A percentile compares a stretch with the other conserved stretches of the same genome.
Evolutionary conservation across 164 flowering plant species (phyloP).

Genomic region (Tetracentron sinense): DNA sequence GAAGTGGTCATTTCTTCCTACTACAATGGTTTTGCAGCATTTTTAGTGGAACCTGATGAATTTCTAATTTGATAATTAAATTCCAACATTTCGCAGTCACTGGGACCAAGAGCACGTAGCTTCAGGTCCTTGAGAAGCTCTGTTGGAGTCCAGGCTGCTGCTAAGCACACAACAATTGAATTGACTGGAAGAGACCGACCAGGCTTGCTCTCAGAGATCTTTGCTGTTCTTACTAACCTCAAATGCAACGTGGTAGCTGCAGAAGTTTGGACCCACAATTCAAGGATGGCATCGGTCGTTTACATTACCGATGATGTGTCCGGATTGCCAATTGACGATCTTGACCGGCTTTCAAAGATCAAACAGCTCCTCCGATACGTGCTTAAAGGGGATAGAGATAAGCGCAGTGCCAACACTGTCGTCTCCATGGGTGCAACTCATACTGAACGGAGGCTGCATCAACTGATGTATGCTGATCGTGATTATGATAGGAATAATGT

Average conservation of each 20-base stretch:
- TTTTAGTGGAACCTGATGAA: no score
- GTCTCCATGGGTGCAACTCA: constrained; percentile 23
- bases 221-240: constrained; percentile 80
- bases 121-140: constrained; percentile 60
- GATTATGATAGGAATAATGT: neutral
- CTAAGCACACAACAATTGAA: constrained; percentile 70
- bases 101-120: constrained; percentile 54
- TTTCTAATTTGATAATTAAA: no score
- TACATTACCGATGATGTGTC: constrained; percentile 69
- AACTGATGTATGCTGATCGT: neutral
- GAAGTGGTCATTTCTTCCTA: no score
- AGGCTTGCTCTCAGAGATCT: constrained; percentile 85
- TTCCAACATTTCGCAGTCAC: constrained; percentile 53
- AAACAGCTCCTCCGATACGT: constrained; percentile 67
- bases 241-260: constrained; percentile 89
- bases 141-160: constrained; percentile 69
- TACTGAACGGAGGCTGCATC: neutral
- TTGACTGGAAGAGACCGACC: constrained; percentile 85
- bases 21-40: no score
- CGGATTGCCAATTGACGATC: constrained; percentile 58
- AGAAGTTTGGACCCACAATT: constrained; percentile 96
- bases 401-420: constrained; percentile 61
- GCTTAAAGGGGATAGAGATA: constrained; percentile 62
- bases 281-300: constrained; percentile 91
- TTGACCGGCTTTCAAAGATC: constrained; percentile 54